Evolutionary conservation across 2,329 filamentous ascomycete genomes (phyloP), one percentile per base, ranked within the genome.

Genomic region (Colletotrichum incanum): DNA sequence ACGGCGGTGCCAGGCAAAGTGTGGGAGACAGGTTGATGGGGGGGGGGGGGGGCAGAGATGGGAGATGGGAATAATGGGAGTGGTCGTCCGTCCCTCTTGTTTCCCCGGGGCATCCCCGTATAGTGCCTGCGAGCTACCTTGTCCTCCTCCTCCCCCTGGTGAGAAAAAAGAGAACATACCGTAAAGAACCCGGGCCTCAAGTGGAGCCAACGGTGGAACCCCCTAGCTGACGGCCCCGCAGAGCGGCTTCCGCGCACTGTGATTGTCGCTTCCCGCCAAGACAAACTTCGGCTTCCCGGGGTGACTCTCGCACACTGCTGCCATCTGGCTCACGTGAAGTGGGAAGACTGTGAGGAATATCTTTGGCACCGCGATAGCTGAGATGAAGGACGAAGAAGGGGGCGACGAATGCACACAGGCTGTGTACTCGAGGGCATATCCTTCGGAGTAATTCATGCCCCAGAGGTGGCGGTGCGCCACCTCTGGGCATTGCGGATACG

Each of bases 231-330:
- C 70, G 70, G 70, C 70, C 70, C 70, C 70, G 41, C 70, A 64
- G 54, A 55, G 59, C 70, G 59, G 59, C 65, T 72, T 72, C 70
- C 70, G 70, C 70, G 65, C 65, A 69, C 65, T 69, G 65, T 72
- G 70, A 72, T 70, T 69, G 39, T 64, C 54, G 55, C 34, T 55
- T 56, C 18, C 59, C 65, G 65, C 70, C 70, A 70, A 72, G 70
- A 34, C 47, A 43, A 37, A 39, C 52, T 26, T 72, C 70, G 59
- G 65, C 65, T 72, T 56, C 45, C 65, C 54, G 45, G 65, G 45
- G 59, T 58, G 52, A 12, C n/a, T 61, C 59, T 49, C 31, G 20
- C 34, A 56, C 54, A 6, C 20, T 56, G 52, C 31, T 37, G 9
- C 20, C 45, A 59, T 50, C 43, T 62, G 26, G 52, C 69, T 68